These are phyloP conservation scores for Oenanthe javanica DNA, from an alignment of 140 eudicot species.

Conservation along the genomic window DNA sequence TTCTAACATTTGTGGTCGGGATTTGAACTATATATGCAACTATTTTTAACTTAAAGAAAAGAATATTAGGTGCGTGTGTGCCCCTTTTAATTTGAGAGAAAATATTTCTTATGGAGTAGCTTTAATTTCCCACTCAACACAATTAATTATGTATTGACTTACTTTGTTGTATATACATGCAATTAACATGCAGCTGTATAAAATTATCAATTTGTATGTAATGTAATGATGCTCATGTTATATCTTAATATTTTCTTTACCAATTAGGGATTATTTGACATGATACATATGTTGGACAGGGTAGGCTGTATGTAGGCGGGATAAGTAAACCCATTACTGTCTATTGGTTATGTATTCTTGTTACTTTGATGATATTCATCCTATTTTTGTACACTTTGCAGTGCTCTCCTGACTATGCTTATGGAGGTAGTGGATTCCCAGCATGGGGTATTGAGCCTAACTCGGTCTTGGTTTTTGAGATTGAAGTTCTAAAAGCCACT, in stretches of 20 bases:
- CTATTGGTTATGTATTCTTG: no score
- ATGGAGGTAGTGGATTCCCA: constrained; percentile 80
- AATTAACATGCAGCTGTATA: not conserved
- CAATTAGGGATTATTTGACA: not conserved
- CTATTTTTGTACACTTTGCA: constrained; percentile 22
- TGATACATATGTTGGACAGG: not conserved
- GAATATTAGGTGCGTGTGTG: no score
- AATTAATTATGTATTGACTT: not conserved
- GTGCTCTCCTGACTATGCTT: constrained; percentile 98
- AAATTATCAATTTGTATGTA: no score
- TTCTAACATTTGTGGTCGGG: not conserved
- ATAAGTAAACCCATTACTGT: not conserved
- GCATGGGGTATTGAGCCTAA: constrained; percentile 96
- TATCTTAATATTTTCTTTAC: not conserved
- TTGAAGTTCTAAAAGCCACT: constrained; percentile 60
- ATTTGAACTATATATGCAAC: not conserved
- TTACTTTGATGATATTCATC: not conserved
- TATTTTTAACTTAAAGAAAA: not conserved
- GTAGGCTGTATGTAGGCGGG: not conserved
- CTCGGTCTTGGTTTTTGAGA: constrained; percentile 80
- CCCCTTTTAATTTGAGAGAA: no score
- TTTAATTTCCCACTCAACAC: not conserved
- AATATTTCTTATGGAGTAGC: no score
- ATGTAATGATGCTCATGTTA: not conserved
- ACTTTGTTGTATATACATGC: not conserved